Conservation (phyloP, 805 yeast genomes). For the Metschnikowia peoriensis region DNA sequence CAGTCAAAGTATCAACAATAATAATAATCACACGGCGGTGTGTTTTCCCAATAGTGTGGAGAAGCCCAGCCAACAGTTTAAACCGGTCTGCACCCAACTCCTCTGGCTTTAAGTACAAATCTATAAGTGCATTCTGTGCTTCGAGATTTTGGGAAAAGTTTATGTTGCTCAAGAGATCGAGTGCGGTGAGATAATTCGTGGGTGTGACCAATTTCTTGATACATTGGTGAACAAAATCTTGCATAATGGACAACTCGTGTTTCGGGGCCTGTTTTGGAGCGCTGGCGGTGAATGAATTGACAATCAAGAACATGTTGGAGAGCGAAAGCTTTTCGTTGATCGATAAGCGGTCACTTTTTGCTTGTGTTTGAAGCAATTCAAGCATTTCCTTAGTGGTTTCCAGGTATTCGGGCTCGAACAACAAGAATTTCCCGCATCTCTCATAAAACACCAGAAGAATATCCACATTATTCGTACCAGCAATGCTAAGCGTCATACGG, state of each 20-base stretch:
- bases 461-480: slow-evolving; percentile 61
- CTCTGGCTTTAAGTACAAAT: slow-evolving; percentile 58
- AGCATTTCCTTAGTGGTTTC: slow-evolving; percentile 65
- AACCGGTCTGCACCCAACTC: slow-evolving; percentile 58
- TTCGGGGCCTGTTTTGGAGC: slow-evolving; percentile 1
- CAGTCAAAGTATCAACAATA: slow-evolving; percentile 63
- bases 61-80: slow-evolving; percentile 45
- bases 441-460: slow-evolving; percentile 70
- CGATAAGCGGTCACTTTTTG: slow-evolving; percentile 48
- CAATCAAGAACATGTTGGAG: slow-evolving; percentile 50
- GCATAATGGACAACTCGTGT: slow-evolving; percentile 3
- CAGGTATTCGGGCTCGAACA: slow-evolving; percentile 54
- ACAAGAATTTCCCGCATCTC: slow-evolving; percentile 63
- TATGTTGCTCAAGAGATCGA: slow-evolving; percentile 24
- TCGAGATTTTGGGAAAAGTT: slow-evolving; percentile 46
- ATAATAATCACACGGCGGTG: slow-evolving; percentile 41
- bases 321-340: slow-evolving; percentile 58
- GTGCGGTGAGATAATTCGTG: background rate
- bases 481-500: slow-evolving; percentile 50
- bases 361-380: slow-evolving; percentile 48
- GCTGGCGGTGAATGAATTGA: slow-evolving; percentile 43
- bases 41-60: slow-evolving; percentile 28
- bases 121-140: slow-evolving; percentile 29
- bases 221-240: slow-evolving; percentile 16
- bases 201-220: slow-evolving; percentile 10